Conservation (phyloP, 495 filamentous ascomycete genomes). For the Lasiosphaeriaceae sp. region DNA sequence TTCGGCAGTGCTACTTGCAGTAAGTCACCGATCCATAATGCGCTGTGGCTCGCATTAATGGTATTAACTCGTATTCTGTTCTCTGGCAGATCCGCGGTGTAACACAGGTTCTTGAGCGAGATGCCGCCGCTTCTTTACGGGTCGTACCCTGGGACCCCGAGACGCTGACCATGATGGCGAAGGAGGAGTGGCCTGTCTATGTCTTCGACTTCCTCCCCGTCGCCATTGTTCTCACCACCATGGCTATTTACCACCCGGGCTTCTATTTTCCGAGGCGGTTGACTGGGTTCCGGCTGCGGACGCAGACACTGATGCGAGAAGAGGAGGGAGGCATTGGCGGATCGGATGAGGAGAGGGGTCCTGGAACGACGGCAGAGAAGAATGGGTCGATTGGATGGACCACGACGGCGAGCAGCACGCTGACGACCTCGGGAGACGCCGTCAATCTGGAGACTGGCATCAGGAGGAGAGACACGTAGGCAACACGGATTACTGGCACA, state of each 20-base stretch:
- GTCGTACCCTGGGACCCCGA: neutral
- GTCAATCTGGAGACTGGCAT: too few species aligned
- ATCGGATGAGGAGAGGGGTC: too few species aligned
- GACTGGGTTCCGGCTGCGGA: conserved; percentile 1
- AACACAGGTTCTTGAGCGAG: conserved; percentile 2
- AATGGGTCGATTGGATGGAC: too few species aligned
- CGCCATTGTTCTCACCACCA: neutral
- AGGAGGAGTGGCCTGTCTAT: conserved; percentile 12
- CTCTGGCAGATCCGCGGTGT: neutral
- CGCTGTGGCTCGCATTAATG: neutral
- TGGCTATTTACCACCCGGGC: conserved; percentile 10
- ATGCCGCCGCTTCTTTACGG: neutral
- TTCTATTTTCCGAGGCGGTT: conserved; percentile 10
- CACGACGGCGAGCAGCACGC: too few species aligned
- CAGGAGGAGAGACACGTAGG: too few species aligned
- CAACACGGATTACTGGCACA: too few species aligned
- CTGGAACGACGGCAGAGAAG: too few species aligned
- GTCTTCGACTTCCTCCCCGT: conserved; percentile 7
- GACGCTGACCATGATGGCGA: conserved; percentile 1
- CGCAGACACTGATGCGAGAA: neutral
- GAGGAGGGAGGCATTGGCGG: neutral
- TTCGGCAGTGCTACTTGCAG: conserved; percentile 3
- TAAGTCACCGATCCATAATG: neutral
- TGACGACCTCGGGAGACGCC: too few species aligned
- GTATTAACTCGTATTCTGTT: neutral